Base-by-base conservation (phyloP, 2,329 filamentous ascomycete genomes). In the Pseudomassariella vexata region DNA sequence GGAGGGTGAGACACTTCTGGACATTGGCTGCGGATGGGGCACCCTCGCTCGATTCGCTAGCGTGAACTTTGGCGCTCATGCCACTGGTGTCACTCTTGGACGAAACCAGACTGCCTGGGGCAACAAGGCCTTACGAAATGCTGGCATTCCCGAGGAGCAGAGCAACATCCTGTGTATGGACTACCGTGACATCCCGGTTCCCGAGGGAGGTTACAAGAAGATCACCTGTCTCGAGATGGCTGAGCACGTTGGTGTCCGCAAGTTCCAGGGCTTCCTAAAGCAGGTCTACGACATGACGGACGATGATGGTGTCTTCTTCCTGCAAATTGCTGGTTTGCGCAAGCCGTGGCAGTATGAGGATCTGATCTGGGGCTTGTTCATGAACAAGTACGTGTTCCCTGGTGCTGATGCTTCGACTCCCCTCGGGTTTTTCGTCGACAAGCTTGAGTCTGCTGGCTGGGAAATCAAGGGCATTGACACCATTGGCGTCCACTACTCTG, bases 321-420 rank as follows among this genome's bases (percentile, higher is more conserved):
- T 96, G 39, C 92, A 96, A 63, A 88, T 94, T 50, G 88, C 90
- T 49, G 92, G 92, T 65, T 76, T 98, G 40, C 83, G 92, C 49
- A 94, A 94, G 70, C 70, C 75, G 43, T 96, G 92, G 92, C 92
- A 96, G 63, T 96, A 95, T 56, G 89, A 96, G 71, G 90, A 96
- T 65, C 76, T 95, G 31, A 85, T 90, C 60, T 96, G 92, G 92
- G 92, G 92, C 58, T 75, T 96, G 28, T 96, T 95, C 76, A 94
- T 96, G 88, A 96, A 96, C 81, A 95, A 95, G 70, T 95, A 96
- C 64, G 74, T 96, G 60, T 96, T 96, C 76, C 92, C 89, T 20
- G 92, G 92, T 57, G 92, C 92, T 31, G 92, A 96, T 57, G 92
- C 92, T 32, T 94, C 86, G 25, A 94, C 88, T 37, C 92, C 92